Percentiles rank a stretch among this genome's conserved stretches.
Evolutionary conservation across 2,329 filamentous ascomycete genomes (phyloP).

Genomic region (Aschersonia sp.): DNA sequence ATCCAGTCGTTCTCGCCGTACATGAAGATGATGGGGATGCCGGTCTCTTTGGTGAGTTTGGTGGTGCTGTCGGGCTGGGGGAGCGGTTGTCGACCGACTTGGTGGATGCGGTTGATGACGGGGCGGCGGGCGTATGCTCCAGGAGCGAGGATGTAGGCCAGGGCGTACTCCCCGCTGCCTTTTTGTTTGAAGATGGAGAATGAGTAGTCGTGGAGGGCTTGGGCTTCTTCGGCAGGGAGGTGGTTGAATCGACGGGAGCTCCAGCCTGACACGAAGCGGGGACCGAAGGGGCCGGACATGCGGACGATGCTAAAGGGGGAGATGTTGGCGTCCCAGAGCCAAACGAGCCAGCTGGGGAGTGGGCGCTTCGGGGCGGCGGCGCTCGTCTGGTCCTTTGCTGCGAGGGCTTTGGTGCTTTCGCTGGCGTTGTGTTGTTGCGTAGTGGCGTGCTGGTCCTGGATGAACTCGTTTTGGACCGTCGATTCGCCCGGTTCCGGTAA

Average conservation of each 20-base stretch:
- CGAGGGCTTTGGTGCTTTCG: neutral
- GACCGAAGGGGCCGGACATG: conserved; percentile 77
- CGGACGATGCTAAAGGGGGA: conserved; percentile 88
- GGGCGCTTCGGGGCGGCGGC: conserved; percentile 35
- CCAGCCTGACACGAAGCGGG: conserved; percentile 88
- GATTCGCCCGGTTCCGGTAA: conserved; percentile 67
- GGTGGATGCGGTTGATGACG: conserved; percentile 73
- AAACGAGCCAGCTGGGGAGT: conserved; percentile 74
- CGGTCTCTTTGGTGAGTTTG: conserved; percentile 33
- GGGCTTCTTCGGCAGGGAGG: conserved; percentile 63
- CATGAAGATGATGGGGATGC: conserved; percentile 79
- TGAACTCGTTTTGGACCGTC: conserved; percentile 63
- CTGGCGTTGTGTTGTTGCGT: neutral
- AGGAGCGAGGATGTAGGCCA: conserved; percentile 84
- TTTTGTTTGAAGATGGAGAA: conserved; percentile 89
- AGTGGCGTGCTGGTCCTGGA: conserved; percentile 47
- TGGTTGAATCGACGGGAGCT: conserved; percentile 86
- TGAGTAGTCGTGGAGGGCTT: conserved; percentile 81
- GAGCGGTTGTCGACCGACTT: conserved; percentile 62
- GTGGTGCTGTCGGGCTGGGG: conserved; percentile 12
- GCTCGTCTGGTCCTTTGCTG: conserved; percentile 1
- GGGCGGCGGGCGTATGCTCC: conserved; percentile 85
- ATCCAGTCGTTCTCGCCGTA: conserved; percentile 99
- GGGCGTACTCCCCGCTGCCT: conserved; percentile 84
- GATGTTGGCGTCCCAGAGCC: conserved; percentile 94